phyloP scores from a whole-genome alignment of 345 rosid species.

The Gossypium herbaceum region DNA sequence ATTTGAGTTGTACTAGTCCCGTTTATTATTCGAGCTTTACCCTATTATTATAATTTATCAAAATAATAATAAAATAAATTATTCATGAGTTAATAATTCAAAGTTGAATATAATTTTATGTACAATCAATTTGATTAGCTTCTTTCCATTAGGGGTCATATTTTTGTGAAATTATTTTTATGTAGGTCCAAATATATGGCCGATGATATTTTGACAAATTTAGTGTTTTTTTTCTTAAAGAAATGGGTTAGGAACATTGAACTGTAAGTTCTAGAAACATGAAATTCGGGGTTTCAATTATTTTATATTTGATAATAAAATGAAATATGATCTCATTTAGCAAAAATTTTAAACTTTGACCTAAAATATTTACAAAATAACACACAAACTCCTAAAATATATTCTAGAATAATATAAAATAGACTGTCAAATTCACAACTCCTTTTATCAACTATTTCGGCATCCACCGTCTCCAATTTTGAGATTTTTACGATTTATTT shows the following conservation, averaged over 20 bases:
- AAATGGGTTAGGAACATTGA: background rate
- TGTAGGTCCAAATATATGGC: background rate
- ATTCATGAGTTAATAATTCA: background rate
- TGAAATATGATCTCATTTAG: background rate
- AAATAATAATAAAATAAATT: too few relatives aligned
- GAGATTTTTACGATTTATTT: too few relatives aligned
- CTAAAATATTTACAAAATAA: too few relatives aligned
- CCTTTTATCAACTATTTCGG: too few relatives aligned
- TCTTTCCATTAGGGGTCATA: background rate
- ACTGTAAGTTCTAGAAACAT: background rate
- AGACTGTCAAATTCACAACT: background rate
- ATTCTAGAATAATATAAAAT: too few relatives aligned
- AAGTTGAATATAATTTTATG: background rate
- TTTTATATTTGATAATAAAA: background rate
- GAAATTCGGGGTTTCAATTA: background rate
- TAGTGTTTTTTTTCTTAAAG: background rate
- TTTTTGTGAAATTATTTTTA: background rate
- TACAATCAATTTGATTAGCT: background rate
- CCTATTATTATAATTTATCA: too few relatives aligned
- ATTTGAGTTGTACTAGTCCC: rapidly evolving
- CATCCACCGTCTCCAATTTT: too few relatives aligned
- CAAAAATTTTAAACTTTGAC: background rate
- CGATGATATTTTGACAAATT: background rate
- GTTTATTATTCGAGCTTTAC: too few relatives aligned
- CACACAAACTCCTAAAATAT: too few relatives aligned